Percentiles rank a stretch among this genome's conserved stretches.
Evolutionary conservation across 148 eudicot species (phyloP).

Genomic region (Silene latifolia): DNA sequence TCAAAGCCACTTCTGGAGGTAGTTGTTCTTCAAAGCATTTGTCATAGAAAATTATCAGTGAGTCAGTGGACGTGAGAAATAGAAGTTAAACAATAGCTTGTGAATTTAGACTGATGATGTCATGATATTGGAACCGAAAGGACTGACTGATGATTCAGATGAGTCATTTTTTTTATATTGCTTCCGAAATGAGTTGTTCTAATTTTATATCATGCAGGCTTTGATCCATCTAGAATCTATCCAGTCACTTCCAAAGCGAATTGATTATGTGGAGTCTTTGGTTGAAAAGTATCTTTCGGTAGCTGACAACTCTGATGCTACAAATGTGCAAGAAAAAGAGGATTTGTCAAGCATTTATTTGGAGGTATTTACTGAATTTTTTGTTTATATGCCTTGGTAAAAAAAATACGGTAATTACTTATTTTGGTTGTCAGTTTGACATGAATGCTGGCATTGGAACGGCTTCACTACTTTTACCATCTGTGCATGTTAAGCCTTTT

Average conservation of each 20-base stretch:
- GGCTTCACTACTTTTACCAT: not conserved
- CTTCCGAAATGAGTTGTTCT: constrained; percentile 3
- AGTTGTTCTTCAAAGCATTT: constrained; percentile 16
- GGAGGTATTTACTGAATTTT: constrained; percentile 51
- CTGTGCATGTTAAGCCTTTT: not conserved
- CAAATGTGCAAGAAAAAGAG: constrained; percentile 66
- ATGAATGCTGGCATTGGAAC: not conserved
- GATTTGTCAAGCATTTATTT: constrained; percentile 85
- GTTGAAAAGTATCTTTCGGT: constrained; percentile 72
- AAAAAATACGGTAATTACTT: not conserved
- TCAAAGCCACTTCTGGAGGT: constrained; percentile 96
- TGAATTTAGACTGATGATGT: not conserved
- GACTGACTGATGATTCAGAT: not conserved
- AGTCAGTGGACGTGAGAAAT: not conserved
- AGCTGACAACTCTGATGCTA: constrained; percentile 48
- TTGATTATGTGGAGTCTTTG: constrained; percentile 75
- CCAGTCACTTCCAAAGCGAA: constrained; percentile 60
- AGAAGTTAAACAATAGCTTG: not conserved
- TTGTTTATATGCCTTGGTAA: not conserved
- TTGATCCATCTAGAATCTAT: constrained; percentile 76
- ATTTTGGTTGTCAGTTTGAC: not conserved
- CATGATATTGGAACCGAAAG: not conserved
- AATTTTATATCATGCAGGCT: constrained; percentile 50
- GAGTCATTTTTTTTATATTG: not conserved
- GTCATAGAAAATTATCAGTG: not conserved